Conservation (phyloP, 495 filamentous ascomycete species). For the Daldinia caldariorum region DNA sequence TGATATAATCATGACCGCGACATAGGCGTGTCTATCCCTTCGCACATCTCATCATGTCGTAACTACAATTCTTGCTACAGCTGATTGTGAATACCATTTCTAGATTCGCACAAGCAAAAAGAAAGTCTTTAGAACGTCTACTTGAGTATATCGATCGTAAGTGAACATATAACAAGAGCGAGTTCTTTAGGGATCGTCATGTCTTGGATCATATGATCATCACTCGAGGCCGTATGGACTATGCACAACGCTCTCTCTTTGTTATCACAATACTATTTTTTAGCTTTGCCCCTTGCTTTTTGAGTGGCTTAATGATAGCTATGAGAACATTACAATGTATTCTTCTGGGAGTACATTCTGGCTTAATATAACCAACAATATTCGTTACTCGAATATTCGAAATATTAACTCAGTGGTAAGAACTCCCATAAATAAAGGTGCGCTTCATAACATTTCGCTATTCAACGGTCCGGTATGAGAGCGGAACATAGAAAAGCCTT, state of each 20-base stretch:
- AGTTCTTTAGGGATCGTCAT: background rate
- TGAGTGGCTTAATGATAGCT: background rate
- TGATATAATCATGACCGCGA: constrained; percentile 23
- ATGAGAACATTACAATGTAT: background rate
- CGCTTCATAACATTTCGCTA: background rate
- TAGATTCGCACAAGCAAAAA: background rate
- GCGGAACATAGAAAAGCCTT: background rate
- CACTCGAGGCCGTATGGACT: background rate
- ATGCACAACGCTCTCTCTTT: background rate
- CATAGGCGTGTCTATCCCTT: background rate
- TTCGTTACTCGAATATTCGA: background rate
- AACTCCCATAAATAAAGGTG: background rate
- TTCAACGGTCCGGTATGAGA: background rate
- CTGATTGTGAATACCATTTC: constrained; percentile 5
- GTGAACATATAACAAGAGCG: background rate
- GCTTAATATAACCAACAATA: background rate
- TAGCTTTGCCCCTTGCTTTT: background rate
- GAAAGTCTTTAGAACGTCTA: background rate
- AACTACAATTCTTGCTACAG: background rate
- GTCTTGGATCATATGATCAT: background rate
- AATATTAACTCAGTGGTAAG: background rate
- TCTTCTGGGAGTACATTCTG: background rate
- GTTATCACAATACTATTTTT: background rate
- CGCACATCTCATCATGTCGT: background rate
- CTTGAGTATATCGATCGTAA: background rate